Percentiles rank a stretch among this genome's conserved stretches.
Evolutionary conservation across 2,329 filamentous ascomycete genomes (phyloP).

Genomic region (Aspergillaceae sp.): DNA sequence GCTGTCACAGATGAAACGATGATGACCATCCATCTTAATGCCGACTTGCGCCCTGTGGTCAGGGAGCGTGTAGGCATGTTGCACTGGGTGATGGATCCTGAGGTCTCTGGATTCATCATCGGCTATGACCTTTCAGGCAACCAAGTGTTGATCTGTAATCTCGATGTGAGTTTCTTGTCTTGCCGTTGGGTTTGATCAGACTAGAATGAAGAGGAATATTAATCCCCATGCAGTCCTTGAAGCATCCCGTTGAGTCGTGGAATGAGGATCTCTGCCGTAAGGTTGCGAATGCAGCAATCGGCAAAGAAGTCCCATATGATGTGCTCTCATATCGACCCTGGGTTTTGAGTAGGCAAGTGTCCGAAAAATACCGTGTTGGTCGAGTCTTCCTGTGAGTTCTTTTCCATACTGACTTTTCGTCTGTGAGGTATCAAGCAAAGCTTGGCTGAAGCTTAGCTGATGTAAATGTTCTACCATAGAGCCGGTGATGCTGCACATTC

Average conservation of each 20-base stretch:
- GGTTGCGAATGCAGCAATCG: slow-evolving; percentile 22
- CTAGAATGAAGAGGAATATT: not conserved
- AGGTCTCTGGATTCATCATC: slow-evolving; percentile 38
- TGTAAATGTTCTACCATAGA: slow-evolving; percentile 3
- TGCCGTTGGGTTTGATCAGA: not conserved
- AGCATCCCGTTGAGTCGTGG: slow-evolving; percentile 30
- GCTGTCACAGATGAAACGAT: slow-evolving; percentile 31
- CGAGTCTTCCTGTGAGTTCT: slow-evolving; percentile 32
- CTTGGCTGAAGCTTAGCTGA: no score
- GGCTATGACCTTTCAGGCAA: slow-evolving; percentile 36
- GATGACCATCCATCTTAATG: slow-evolving; percentile 42
- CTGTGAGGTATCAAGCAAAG: no score
- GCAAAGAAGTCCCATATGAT: slow-evolving; percentile 24
- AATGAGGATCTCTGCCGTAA: slow-evolving; percentile 26
- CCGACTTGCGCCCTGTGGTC: slow-evolving; percentile 32
- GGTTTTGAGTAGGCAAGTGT: slow-evolving; percentile 36
- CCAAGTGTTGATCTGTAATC: slow-evolving; percentile 39
- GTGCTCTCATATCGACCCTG: slow-evolving; percentile 36
- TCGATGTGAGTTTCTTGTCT: slow-evolving; percentile 25
- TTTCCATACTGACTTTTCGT: no score
- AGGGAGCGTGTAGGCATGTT: slow-evolving; percentile 36
- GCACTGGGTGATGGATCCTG: slow-evolving; percentile 39
- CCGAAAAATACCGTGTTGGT: slow-evolving; percentile 27
- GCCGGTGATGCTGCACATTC: slow-evolving; percentile 50
- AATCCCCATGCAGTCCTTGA: slow-evolving; percentile 15